A percentile compares a stretch with the other conserved stretches of the same genome.
Conservation (phyloP, 805 yeast genomes). For the Candida xiaguanensis region DNA sequence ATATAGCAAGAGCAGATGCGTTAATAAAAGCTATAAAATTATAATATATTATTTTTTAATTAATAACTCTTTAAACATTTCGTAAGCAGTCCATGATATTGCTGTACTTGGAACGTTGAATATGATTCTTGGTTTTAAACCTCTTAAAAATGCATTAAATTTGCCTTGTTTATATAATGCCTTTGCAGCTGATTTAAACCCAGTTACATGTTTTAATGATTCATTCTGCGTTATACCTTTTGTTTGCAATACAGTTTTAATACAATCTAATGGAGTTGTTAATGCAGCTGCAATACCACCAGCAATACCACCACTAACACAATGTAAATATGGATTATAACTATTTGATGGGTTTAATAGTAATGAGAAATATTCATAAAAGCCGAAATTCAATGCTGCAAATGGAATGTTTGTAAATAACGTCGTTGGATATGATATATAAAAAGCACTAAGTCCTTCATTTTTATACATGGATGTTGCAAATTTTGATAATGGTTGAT, state of each 20-base stretch:
- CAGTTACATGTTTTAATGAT: slow-evolving; percentile 51
- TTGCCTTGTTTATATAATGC: slow-evolving; percentile 64
- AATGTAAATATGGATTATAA: slow-evolving; percentile 89
- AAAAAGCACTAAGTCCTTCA: slow-evolving; percentile 80
- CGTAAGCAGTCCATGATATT: slow-evolving; percentile 96
- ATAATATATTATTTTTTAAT: slow-evolving; percentile 18
- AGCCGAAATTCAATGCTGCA: slow-evolving; percentile 90
- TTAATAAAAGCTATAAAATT: slow-evolving; percentile 21
- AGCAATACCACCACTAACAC: slow-evolving; percentile 88
- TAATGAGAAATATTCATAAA: slow-evolving; percentile 81
- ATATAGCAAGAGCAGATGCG: slow-evolving; percentile 25
- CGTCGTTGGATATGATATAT: slow-evolving; percentile 91
- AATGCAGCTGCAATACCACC: slow-evolving; percentile 95
- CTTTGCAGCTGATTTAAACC: slow-evolving; percentile 66
- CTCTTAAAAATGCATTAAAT: slow-evolving; percentile 68
- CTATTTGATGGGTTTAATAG: slow-evolving; percentile 69
- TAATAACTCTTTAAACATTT: slow-evolving; percentile 83
- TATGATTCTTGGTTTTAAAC: slow-evolving; percentile 85
- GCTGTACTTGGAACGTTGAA: slow-evolving; percentile 96
- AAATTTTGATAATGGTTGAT: slow-evolving; percentile 18
- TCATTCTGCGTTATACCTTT: slow-evolving; percentile 53
- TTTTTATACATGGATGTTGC: slow-evolving; percentile 48
- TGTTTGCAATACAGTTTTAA: slow-evolving; percentile 88
- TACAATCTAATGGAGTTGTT: slow-evolving; percentile 91
- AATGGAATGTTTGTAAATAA: slow-evolving; percentile 88